Conservation (phyloP, 768 basidiomycete genomes). For the Rhodotorula diobovata region DNA sequence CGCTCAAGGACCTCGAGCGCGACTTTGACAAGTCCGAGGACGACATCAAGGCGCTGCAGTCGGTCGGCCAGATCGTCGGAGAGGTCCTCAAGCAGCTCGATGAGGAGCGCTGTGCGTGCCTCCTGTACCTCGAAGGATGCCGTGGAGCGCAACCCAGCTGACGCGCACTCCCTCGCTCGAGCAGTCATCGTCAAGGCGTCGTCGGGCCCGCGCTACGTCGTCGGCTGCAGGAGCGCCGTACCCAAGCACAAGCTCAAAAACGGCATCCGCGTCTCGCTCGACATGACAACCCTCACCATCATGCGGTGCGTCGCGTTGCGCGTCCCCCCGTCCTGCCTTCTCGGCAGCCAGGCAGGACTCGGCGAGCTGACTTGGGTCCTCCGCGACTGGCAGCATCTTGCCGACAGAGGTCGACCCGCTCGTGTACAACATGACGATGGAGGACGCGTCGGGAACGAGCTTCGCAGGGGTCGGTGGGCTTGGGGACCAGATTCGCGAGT, state of each 20-base stretch:
- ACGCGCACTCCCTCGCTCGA: not conserved
- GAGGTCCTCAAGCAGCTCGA: slow-evolving; percentile 99
- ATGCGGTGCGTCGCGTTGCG: slow-evolving; percentile 59
- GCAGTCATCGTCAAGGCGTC: slow-evolving; percentile 96
- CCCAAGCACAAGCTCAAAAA: slow-evolving; percentile 87
- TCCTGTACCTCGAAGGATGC: too few relatives aligned
- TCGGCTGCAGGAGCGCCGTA: slow-evolving; percentile 88
- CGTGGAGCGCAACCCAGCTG: not conserved
- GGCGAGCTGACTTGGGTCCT: too few relatives aligned
- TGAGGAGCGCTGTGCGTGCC: slow-evolving; percentile 81
- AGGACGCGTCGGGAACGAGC: slow-evolving; percentile 89
- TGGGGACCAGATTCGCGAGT: slow-evolving; percentile 89
- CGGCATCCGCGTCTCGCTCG: slow-evolving; percentile 90
- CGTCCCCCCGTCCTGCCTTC: not conserved
- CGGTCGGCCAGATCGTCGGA: slow-evolving; percentile 97
- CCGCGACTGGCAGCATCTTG: slow-evolving; percentile 55
- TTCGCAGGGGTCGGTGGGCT: slow-evolving; percentile 97
- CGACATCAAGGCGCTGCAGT: slow-evolving; percentile 97
- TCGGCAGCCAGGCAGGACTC: too few relatives aligned
- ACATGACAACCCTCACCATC: slow-evolving; percentile 98
- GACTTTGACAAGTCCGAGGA: slow-evolving; percentile 94
- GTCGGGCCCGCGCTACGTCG: slow-evolving; percentile 95
- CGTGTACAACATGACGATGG: slow-evolving; percentile 99
- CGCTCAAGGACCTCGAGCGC: slow-evolving; percentile 80
- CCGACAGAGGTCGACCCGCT: slow-evolving; percentile 96